These are phyloP conservation scores for Xylaria bambusicola DNA, from an alignment of 495 filamentous ascomycete genomes.

Conservation along the genomic window DNA sequence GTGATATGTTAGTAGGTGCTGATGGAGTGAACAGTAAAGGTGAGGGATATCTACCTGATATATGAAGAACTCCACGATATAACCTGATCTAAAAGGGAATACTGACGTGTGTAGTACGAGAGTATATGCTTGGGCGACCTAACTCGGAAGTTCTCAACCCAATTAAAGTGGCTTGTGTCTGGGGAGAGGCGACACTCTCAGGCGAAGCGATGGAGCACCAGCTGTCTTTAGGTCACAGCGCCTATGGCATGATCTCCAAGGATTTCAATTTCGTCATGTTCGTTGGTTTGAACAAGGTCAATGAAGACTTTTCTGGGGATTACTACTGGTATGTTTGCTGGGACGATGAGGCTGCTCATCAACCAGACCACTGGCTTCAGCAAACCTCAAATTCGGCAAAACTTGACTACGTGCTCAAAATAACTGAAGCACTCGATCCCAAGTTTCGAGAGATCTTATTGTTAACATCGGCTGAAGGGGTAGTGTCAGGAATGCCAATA, in stretches of 20 bases:
- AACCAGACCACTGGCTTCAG: conserved; percentile 30
- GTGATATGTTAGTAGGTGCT: conserved; percentile 47
- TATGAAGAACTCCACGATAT: neutral
- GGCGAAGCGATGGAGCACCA: conserved; percentile 30
- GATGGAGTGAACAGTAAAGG: conserved; percentile 47
- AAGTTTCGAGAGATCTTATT: conserved; percentile 27
- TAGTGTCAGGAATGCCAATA: conserved; percentile 6
- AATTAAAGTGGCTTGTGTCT: conserved; percentile 20
- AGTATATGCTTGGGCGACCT: conserved; percentile 29
- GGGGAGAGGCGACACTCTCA: conserved; percentile 28
- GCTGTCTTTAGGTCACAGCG: conserved; percentile 32
- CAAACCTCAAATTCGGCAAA: conserved; percentile 24
- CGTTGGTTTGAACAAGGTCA: conserved; percentile 29
- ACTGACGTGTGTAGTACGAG: conserved; percentile 25
- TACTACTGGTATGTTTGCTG: conserved; percentile 34
- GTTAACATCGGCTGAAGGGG: conserved; percentile 19
- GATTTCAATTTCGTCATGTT: conserved; percentile 25
- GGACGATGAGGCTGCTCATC: conserved; percentile 16
- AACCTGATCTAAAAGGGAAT: neutral
- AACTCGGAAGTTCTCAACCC: conserved; percentile 27
- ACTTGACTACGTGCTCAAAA: conserved; percentile 20
- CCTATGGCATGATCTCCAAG: conserved; percentile 14
- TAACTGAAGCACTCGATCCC: conserved; percentile 18
- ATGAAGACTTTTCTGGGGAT: conserved; percentile 19
- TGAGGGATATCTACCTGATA: conserved; percentile 11